Conservation (phyloP, 2,329 filamentous ascomycete genomes). For the Ascochyta fabae region DNA sequence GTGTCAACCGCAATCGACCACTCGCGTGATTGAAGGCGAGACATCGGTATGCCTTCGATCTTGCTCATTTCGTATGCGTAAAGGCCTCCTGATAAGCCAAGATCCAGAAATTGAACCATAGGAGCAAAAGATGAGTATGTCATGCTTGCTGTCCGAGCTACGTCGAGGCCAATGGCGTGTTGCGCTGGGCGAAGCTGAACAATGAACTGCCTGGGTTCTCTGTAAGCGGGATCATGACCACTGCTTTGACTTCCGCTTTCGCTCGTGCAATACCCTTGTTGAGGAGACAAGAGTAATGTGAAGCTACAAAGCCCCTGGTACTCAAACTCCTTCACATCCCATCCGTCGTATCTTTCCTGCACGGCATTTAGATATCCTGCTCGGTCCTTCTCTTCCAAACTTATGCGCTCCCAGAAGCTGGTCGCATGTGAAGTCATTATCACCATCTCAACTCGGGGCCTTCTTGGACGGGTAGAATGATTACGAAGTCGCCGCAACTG, state of each 20-base stretch:
- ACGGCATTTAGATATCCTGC: conserved; percentile 19
- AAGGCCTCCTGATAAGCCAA: conserved; percentile 20
- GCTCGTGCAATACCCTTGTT: no score
- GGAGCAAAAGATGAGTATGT: conserved; percentile 38
- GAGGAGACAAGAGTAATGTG: conserved; percentile 18
- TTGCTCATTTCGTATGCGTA: conserved; percentile 35
- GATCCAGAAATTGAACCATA: conserved; percentile 9
- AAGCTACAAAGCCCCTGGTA: conserved; percentile 36
- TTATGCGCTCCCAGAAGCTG: conserved; percentile 26
- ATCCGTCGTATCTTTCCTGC: conserved; percentile 4
- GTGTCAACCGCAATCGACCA: neutral
- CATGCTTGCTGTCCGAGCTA: conserved; percentile 25
- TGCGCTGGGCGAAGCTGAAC: conserved; percentile 38
- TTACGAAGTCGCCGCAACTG: neutral
- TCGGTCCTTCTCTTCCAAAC: conserved; percentile 16
- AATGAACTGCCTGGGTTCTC: conserved; percentile 10
- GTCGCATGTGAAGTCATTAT: neutral
- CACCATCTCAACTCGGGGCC: neutral
- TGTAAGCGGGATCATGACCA: no score
- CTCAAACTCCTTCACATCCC: conserved; percentile 19
- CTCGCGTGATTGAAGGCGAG: conserved; percentile 16
- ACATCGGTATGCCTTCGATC: conserved; percentile 34
- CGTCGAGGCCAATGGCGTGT: conserved; percentile 31
- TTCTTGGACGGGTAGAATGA: neutral
- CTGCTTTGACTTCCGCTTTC: neutral